Evolutionary conservation across 1,139 yeast genomes (phyloP).

Genomic region (Blastobotrys ciferrii): DNA sequence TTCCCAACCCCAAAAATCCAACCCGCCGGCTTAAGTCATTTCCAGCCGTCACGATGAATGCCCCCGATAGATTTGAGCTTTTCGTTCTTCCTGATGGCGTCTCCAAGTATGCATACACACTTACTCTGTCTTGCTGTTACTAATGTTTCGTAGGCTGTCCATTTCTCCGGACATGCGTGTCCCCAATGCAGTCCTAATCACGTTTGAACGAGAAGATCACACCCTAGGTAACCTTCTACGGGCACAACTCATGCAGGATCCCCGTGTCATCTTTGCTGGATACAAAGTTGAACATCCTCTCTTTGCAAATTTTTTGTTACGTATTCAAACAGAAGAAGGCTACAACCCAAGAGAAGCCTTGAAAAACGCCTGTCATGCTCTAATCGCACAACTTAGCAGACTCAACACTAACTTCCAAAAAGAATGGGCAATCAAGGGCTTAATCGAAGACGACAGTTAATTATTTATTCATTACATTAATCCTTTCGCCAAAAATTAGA

Average conservation of each 20-base stretch:
- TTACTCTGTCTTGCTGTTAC: not conserved
- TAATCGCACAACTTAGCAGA: slow-evolving; percentile 74
- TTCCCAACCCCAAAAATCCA: no score
- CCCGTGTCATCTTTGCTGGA: slow-evolving; percentile 89
- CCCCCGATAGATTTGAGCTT: slow-evolving; percentile 97
- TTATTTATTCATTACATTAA: slow-evolving; percentile 2
- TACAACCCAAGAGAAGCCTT: slow-evolving; percentile 89
- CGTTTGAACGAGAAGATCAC: slow-evolving; percentile 96
- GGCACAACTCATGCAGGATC: slow-evolving; percentile 81
- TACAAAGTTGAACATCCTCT: slow-evolving; percentile 97
- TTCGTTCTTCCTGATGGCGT: slow-evolving; percentile 97
- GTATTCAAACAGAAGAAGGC: slow-evolving; percentile 94
- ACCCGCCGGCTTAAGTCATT: no score
- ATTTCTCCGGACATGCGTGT: slow-evolving; percentile 93
- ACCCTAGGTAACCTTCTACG: slow-evolving; percentile 88
- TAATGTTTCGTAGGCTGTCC: slow-evolving; percentile 49
- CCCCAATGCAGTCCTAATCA: slow-evolving; percentile 90
- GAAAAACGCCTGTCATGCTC: slow-evolving; percentile 79
- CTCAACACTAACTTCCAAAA: slow-evolving; percentile 76
- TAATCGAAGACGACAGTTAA: slow-evolving; percentile 39
- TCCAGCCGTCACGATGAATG: slow-evolving; percentile 72
- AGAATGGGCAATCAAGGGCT: slow-evolving; percentile 90
- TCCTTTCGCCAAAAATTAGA: not conserved
- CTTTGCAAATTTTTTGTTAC: slow-evolving; percentile 88
- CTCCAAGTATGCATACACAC: slow-evolving; percentile 43